Percentiles rank a stretch among this genome's conserved stretches.
phyloP scores from a whole-genome alignment of 257 asterid species.

The Solanum virginianum region DNA sequence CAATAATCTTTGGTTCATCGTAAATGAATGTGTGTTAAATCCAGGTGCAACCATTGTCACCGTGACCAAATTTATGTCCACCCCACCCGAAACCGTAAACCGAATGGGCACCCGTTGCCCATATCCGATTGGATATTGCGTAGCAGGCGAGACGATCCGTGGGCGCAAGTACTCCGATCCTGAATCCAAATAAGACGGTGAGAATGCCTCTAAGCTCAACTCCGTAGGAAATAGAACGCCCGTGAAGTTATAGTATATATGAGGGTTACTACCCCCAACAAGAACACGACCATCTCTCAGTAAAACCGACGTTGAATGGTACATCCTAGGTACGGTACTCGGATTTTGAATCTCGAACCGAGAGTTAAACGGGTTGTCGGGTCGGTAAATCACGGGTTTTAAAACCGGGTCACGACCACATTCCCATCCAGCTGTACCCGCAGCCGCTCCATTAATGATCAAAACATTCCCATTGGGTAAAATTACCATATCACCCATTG shows the following conservation, averaged over 20 bases:
- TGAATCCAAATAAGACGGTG: constrained; percentile 5
- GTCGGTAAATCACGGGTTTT: constrained; percentile 7
- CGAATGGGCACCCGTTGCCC: neutral
- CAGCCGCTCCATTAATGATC: constrained; percentile 8
- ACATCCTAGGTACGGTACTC: constrained; percentile 2
- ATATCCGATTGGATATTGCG: neutral
- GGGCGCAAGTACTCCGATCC: neutral
- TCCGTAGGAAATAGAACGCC: constrained; percentile 4
- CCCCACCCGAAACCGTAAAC: neutral
- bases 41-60: constrained; percentile 15
- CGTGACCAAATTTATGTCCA: neutral
- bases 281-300: constrained; percentile 12
- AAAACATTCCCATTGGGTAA: constrained; percentile 8
- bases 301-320: constrained; percentile 7
- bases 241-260: neutral
- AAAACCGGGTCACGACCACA: constrained; percentile 3
- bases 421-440: constrained; percentile 15
- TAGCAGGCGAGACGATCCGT: neutral
- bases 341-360: constrained; percentile 8
- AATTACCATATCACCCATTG: constrained; percentile 17
- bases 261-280: constrained; percentile 10
- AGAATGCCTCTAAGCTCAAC: constrained; percentile 9
- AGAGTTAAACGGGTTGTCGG: neutral
- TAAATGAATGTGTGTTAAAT: constrained; percentile 17
- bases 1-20: constrained; percentile 14